A percentile compares a stretch with the other conserved stretches of the same genome.
Conservation (phyloP, 345 rosid species). For the Abelmoschus esculentus region DNA sequence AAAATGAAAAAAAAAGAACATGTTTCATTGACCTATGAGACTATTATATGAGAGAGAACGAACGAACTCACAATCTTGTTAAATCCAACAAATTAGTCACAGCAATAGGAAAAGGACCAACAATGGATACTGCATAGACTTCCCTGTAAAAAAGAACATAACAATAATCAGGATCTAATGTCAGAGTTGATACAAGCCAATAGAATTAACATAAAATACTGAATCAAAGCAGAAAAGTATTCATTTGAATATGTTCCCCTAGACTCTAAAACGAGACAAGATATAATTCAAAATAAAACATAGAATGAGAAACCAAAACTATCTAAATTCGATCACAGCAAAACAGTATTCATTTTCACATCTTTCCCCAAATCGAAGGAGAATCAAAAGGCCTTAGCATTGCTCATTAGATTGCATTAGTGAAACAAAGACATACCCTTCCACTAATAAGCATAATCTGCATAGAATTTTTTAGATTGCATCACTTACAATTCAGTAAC, state of each 20-base stretch:
- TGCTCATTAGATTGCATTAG: neutral
- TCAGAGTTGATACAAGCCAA: neutral
- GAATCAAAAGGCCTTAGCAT: neutral
- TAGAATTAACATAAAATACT: neutral
- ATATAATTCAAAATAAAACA: neutral
- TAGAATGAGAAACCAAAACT: too few relatives aligned
- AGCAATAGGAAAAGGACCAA: conserved; percentile 95
- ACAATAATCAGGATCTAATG: neutral
- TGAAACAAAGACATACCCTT: neutral
- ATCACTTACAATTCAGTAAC: conserved; percentile 67
- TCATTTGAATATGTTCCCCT: neutral
- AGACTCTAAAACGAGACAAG: neutral
- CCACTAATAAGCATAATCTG: neutral
- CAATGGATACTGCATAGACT: conserved; percentile 92
- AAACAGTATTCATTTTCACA: neutral
- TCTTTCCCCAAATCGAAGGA: neutral
- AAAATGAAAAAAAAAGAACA: neutral
- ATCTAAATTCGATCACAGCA: neutral
- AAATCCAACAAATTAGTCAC: conserved; percentile 91
- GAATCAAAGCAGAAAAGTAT: neutral
- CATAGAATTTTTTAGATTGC: neutral
- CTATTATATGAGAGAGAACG: neutral
- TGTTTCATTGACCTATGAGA: neutral
- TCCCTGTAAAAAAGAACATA: conserved; percentile 48
- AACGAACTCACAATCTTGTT: conserved; percentile 64